phyloP scores from a whole-genome alignment of 2,329 filamentous ascomycete genomes.

The Pseudogymnoascus sp. region DNA sequence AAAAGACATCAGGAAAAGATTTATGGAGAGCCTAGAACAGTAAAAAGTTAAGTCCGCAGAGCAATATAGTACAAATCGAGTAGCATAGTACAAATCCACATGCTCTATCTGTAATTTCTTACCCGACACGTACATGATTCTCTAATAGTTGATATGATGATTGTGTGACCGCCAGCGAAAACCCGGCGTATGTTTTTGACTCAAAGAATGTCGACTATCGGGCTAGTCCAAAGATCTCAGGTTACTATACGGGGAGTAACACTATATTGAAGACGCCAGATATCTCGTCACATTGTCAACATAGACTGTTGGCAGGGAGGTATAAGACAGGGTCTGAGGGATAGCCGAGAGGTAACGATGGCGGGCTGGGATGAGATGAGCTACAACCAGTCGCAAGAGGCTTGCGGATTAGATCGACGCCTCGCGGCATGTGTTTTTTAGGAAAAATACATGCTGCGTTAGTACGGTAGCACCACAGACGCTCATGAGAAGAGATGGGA shows the following conservation, averaged over 20 bases:
- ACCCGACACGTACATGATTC: not conserved
- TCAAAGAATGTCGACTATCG: too few species aligned
- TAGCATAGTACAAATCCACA: not conserved
- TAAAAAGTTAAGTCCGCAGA: not conserved
- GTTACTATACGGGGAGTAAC: not conserved
- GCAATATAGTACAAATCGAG: not conserved
- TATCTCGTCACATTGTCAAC: conserved; percentile 3
- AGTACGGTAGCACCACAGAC: too few species aligned
- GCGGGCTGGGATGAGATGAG: not conserved
- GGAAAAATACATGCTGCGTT: too few species aligned
- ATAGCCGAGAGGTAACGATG: not conserved
- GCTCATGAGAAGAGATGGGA: too few species aligned
- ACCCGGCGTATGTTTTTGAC: too few species aligned
- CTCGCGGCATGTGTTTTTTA: not conserved
- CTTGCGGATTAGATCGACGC: not conserved
- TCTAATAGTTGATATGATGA: not conserved
- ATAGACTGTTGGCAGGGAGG: not conserved
- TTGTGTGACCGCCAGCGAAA: too few species aligned
- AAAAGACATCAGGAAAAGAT: conserved; percentile 15
- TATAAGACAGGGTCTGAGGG: not conserved
- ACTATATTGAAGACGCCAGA: not conserved
- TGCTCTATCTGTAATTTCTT: not conserved
- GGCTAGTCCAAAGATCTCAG: too few species aligned
- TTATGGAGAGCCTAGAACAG: not conserved
- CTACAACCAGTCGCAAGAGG: not conserved